Evolutionary conservation across 2,329 filamentous ascomycete species (phyloP).

Genomic region (Kalmusia sp.): DNA sequence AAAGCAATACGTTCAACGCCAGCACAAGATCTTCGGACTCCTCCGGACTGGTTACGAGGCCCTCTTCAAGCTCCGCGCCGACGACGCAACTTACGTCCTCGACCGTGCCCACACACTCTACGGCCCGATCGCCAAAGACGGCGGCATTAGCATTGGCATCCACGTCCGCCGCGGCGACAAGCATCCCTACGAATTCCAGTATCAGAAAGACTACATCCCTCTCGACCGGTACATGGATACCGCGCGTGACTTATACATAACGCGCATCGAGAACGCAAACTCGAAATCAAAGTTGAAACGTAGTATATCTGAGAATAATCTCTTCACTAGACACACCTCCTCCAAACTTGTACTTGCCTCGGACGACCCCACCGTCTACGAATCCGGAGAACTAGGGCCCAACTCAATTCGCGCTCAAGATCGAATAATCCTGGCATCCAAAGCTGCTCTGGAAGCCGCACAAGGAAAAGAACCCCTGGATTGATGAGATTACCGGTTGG

Average conservation of each 20-base stretch:
- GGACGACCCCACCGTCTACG: constrained; percentile 80
- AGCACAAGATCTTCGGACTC: constrained; percentile 71
- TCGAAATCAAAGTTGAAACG: constrained; percentile 42
- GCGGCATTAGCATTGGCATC: constrained; percentile 69
- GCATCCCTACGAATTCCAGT: constrained; percentile 79
- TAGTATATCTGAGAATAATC: constrained; percentile 39
- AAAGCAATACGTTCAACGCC: constrained; percentile 59
- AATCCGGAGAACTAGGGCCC: constrained; percentile 67
- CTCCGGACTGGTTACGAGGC: constrained; percentile 74
- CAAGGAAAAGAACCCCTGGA: constrained; percentile 58
- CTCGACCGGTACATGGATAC: constrained; percentile 70
- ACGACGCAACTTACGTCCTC: constrained; percentile 71
- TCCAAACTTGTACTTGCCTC: constrained; percentile 71
- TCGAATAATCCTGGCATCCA: constrained; percentile 76
- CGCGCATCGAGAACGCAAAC: constrained; percentile 45
- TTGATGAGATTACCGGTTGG: constrained; percentile 82
- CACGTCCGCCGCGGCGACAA: constrained; percentile 83
- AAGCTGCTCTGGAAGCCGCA: constrained; percentile 56
- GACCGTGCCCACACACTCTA: constrained; percentile 65
- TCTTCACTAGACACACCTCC: constrained; percentile 35
- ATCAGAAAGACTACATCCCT: constrained; percentile 79
- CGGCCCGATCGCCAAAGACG: constrained; percentile 52
- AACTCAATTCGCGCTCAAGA: constrained; percentile 69
- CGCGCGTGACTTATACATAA: constrained; percentile 62
- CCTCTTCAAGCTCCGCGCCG: constrained; percentile 72